A percentile compares a stretch with the other conserved stretches of the same genome.
phyloP scores from a whole-genome alignment of 805 yeast species.

The Cephaloascus albidus region DNA sequence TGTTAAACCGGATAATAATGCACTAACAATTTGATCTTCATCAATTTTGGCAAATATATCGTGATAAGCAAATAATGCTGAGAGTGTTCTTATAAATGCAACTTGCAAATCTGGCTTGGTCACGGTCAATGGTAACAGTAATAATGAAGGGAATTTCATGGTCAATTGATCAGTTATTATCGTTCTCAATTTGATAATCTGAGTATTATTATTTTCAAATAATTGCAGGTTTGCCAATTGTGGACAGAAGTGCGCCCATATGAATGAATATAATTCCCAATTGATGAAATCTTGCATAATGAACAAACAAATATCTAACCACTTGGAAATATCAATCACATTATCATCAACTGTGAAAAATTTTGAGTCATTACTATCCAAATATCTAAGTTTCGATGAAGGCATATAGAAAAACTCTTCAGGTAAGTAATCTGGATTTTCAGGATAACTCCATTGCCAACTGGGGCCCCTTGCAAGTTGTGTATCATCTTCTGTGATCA shows the following conservation, averaged over 20 bases:
- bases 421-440: slow-evolving; percentile 39
- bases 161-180: slow-evolving; percentile 53
- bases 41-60: slow-evolving; percentile 42
- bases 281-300: slow-evolving; percentile 43
- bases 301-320: slow-evolving; percentile 42
- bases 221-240: slow-evolving; percentile 53
- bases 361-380: neutral
- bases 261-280: slow-evolving; percentile 66
- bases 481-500: slow-evolving; percentile 12
- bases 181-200: slow-evolving; percentile 29
- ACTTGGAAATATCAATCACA: slow-evolving; percentile 32
- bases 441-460: slow-evolving; percentile 55
- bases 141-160: slow-evolving; percentile 32
- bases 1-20: slow-evolving; percentile 51
- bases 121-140: slow-evolving; percentile 32
- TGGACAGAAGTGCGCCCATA: slow-evolving; percentile 61
- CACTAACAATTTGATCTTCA: slow-evolving; percentile 53
- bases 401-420: slow-evolving; percentile 30
- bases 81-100: slow-evolving; percentile 50
- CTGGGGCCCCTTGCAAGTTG: slow-evolving; percentile 9
- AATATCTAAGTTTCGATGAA: slow-evolving; percentile 11
- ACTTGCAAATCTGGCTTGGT: slow-evolving; percentile 58
- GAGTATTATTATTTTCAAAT: slow-evolving; percentile 32
- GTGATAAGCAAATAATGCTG: slow-evolving; percentile 56
- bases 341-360: slow-evolving; percentile 7